Percentiles rank a stretch among this genome's conserved stretches.
These are phyloP conservation scores for Glycine soja DNA, from an alignment of 306 rosid genomes.

Conservation along the genomic window DNA sequence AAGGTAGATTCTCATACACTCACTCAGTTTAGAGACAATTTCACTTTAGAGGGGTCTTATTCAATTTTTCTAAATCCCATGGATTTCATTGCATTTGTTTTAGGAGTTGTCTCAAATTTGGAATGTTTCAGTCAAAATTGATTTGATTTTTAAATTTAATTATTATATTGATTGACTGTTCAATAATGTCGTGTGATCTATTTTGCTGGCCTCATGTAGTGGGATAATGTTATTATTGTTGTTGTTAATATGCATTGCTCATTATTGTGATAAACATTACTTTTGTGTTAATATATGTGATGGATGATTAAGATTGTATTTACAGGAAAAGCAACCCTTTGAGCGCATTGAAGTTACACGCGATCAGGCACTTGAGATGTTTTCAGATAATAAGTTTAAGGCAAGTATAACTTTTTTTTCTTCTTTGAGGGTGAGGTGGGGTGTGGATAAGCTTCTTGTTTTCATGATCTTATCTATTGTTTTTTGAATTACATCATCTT, in stretches of 20 bases:
- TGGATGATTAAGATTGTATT: conserved; percentile 15
- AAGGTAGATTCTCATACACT: background rate
- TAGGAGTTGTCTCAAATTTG: background rate
- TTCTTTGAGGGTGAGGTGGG: background rate
- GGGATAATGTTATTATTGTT: background rate
- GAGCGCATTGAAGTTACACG: conserved; percentile 93
- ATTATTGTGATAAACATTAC: background rate
- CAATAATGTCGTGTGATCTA: background rate
- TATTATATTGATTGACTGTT: background rate
- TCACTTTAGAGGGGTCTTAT: background rate
- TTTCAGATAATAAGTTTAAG: conserved; percentile 87
- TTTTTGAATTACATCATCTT: background rate
- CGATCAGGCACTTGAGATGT: conserved; percentile 86
- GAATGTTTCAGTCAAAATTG: background rate
- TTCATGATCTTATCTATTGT: conserved; percentile 4
- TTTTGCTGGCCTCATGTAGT: background rate
- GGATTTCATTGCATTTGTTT: conserved; percentile 24
- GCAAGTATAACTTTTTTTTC: conserved; percentile 52
- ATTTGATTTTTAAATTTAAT: conserved; percentile 11
- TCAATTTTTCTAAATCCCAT: background rate
- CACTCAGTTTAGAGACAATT: background rate
- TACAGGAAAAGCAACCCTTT: conserved; percentile 90
- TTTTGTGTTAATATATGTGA: conserved; percentile 37
- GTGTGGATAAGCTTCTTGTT: conserved; percentile 5
- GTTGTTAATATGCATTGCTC: background rate